Base-by-base conservation (phyloP, 164 flowering plant species). In the Kalanchoe fedtschenkoi region DNA sequence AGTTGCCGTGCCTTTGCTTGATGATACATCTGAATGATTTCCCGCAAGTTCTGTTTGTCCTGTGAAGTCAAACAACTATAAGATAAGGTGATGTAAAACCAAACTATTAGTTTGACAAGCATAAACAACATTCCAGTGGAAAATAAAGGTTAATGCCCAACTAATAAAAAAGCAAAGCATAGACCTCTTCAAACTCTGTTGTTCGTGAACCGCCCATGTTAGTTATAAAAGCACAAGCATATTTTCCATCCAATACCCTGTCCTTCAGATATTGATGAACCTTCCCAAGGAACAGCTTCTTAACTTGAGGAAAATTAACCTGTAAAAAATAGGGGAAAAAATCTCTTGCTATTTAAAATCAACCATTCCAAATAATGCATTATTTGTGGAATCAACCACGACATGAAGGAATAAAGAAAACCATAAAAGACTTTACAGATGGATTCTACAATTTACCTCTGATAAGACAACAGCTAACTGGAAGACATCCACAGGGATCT, bases 241-340 rank as follows among this genome's bases (percentile, higher is more conserved):
- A 93, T 72, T 88, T 93, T 33, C 79, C 79, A 76, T 93, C 99
- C 78, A 93, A 64, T 66, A 80, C 67, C 22, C 87, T 74, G 58
- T 93, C 99, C 74, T 81, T 93, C 46, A 83, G 68, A 70, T 88
- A 90, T 60, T 93, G 99, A 73, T 87, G 83, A 69, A 90, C 82
- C 80, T 93, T 93, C 70, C 64, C 71, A 39, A 88, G 87, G 69
- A 90, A 84, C 19, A 72, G 53, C 53, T 77, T 85, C 83, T 70
- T 87, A 39, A 76, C 89, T 77, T 88, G 74, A 58, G 86, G 86
- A 68, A 79, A 87, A 57, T 46, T 66, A 64, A 76, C 78, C 97
- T 90, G 73, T 22, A 72, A 59, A 47, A 6, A 19, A 46, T 22
- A 14, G 4, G 13, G 39, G 11, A 37, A 37, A 37, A 6, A 37